A percentile compares a stretch with the other conserved stretches of the same genome.
Evolutionary conservation across 148 eudicot species (phyloP).

Genomic region (Beta vulgaris): DNA sequence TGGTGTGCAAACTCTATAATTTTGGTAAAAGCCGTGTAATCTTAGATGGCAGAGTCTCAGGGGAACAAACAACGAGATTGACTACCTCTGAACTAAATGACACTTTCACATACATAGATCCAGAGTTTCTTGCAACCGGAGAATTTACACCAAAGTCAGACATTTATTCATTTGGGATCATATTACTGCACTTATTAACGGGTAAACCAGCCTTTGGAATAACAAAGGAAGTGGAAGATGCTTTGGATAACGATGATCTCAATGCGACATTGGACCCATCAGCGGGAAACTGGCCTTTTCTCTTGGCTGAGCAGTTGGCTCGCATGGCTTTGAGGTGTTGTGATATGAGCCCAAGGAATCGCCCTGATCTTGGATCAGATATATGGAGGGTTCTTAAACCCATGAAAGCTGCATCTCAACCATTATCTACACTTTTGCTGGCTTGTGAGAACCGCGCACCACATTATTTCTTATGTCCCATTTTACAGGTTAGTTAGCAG

Average conservation of each 20-base stretch:
- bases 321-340: constrained; percentile 62
- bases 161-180: constrained; percentile 75
- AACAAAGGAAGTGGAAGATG: constrained; percentile 52
- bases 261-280: constrained; percentile 52
- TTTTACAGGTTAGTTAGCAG: constrained; percentile 57
- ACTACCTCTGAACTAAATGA: constrained; percentile 25
- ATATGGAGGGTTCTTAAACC: constrained; percentile 74
- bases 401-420: constrained; percentile 51
- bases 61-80: too few species aligned
- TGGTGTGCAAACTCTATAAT: constrained; percentile 65
- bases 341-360: constrained; percentile 35
- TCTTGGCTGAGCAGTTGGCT: constrained; percentile 72
- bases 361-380: constrained; percentile 68
- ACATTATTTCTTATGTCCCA: constrained; percentile 69
- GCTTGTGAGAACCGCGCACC: constrained; percentile 45
- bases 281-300: constrained; percentile 96
- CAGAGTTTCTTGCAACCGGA: constrained; percentile 53
- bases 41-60: constrained; percentile 21
- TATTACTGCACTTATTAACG: constrained; percentile 60
- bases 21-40: constrained; percentile 58
- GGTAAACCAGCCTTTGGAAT: constrained; percentile 62
- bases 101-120: constrained; percentile 37
- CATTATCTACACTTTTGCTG: constrained; percentile 24
- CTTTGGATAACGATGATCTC: constrained; percentile 54
- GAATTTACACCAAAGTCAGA: constrained; percentile 72